Evolutionary conservation across 768 basidiomycete genomes (phyloP).

Genomic region (Rhodotorula toruloides): DNA sequence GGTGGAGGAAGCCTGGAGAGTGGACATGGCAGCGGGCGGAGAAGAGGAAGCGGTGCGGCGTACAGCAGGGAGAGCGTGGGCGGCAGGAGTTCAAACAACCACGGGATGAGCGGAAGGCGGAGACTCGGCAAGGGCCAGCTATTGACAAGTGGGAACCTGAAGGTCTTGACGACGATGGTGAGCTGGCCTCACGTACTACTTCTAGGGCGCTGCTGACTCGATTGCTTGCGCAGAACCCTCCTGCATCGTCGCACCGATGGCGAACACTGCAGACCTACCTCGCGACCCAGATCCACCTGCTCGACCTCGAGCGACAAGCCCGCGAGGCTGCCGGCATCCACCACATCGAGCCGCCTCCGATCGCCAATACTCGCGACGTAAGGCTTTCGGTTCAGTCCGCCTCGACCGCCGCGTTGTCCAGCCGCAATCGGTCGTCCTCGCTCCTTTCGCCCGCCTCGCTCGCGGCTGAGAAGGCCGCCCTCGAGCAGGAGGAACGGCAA

Average conservation of each 20-base stretch:
- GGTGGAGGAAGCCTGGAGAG: slow-evolving; percentile 36
- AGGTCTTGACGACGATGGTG: slow-evolving; percentile 53
- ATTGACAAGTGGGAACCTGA: slow-evolving; percentile 46
- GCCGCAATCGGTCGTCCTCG: slow-evolving; percentile 58
- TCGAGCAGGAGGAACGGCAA: slow-evolving; percentile 50
- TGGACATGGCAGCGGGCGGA: slow-evolving; percentile 38
- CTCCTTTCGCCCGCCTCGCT: slow-evolving; percentile 73
- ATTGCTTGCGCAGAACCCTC: slow-evolving; percentile 63
- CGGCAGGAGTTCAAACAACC: slow-evolving; percentile 8
- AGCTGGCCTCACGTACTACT: slow-evolving; percentile 43
- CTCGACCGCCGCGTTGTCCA: too few relatives aligned
- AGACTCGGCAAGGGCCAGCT: slow-evolving; percentile 42
- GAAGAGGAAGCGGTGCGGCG: neutral
- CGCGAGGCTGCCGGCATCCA: slow-evolving; percentile 69
- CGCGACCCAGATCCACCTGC: slow-evolving; percentile 68
- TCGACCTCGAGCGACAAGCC: slow-evolving; percentile 76
- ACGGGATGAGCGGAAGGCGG: slow-evolving; percentile 21
- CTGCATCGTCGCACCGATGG: slow-evolving; percentile 77
- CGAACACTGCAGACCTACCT: slow-evolving; percentile 77
- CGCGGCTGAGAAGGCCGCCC: slow-evolving; percentile 80
- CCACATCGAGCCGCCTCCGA: too few relatives aligned
- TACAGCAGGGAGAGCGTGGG: slow-evolving; percentile 19
- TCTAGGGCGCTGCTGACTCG: neutral
- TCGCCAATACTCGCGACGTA: slow-evolving; percentile 45
- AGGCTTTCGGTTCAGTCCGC: too few relatives aligned